phyloP scores from a whole-genome alignment of 2,329 filamentous ascomycete genomes.

The Gnomoniopsis sp. region DNA sequence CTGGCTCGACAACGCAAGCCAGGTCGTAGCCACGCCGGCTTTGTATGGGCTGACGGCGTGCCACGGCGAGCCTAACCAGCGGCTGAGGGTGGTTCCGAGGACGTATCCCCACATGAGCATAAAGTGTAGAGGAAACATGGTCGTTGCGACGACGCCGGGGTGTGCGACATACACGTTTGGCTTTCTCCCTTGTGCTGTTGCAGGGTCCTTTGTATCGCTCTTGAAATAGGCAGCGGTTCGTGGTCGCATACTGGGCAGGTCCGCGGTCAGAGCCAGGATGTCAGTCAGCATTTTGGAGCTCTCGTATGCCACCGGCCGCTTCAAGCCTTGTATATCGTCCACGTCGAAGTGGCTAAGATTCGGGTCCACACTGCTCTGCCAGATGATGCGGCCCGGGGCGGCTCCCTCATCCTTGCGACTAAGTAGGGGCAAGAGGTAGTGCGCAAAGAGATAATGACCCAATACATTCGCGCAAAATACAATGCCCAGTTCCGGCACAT shows the following conservation, averaged over 20 bases:
- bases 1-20: slow-evolving; percentile 69
- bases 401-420: slow-evolving; percentile 39
- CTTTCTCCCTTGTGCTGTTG: not conserved
- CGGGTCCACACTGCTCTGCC: slow-evolving; percentile 82
- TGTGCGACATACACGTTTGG: slow-evolving; percentile 67
- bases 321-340: slow-evolving; percentile 74
- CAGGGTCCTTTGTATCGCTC: not conserved
- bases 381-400: slow-evolving; percentile 68
- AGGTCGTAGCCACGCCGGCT: slow-evolving; percentile 73
- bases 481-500: slow-evolving; percentile 55
- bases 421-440: slow-evolving; percentile 75
- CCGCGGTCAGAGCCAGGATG: slow-evolving; percentile 69
- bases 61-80: slow-evolving; percentile 84
- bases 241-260: slow-evolving; percentile 60
- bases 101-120: slow-evolving; percentile 70
- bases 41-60: slow-evolving; percentile 74
- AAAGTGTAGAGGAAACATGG: slow-evolving; percentile 71
- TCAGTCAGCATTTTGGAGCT: slow-evolving; percentile 85
- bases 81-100: slow-evolving; percentile 64
- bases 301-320: slow-evolving; percentile 69
- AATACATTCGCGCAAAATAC: slow-evolving; percentile 93
- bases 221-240: slow-evolving; percentile 55
- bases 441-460: slow-evolving; percentile 86
- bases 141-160: slow-evolving; percentile 81
- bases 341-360: slow-evolving; percentile 49